Evolutionary conservation across 83 land plant species (phyloP).

Genomic region (Diphasiastrum complanatum): DNA sequence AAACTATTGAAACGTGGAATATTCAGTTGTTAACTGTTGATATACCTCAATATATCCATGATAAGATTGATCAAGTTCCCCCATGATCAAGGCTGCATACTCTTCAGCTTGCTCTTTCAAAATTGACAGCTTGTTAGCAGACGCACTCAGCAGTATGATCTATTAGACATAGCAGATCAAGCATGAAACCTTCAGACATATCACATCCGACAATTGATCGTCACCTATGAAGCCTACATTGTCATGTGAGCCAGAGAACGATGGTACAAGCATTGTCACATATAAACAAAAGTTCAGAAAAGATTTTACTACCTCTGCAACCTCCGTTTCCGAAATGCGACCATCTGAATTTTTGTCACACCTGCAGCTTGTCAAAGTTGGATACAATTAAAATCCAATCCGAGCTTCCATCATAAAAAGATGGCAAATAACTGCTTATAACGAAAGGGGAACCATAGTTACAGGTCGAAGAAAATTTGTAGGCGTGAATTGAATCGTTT

Average conservation of each 20-base stretch:
- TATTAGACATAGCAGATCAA: slow-evolving; percentile 3
- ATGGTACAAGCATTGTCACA: no score
- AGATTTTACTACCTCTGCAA: slow-evolving; percentile 79
- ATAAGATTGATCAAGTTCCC: slow-evolving; percentile 77
- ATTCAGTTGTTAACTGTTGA: neutral
- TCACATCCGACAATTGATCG: no score
- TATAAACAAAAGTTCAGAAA: no score
- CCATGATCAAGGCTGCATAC: slow-evolving; percentile 90
- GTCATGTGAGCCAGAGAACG: no score
- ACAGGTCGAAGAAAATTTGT: slow-evolving; percentile 95
- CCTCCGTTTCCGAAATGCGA: slow-evolving; percentile 68
- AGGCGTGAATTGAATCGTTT: slow-evolving; percentile 89
- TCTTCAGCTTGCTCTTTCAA: slow-evolving; percentile 86
- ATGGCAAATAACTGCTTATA: no score
- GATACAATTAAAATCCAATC: neutral
- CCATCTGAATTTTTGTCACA: slow-evolving; percentile 87
- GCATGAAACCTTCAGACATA: no score
- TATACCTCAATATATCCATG: slow-evolving; percentile 84
- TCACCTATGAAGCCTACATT: no score
- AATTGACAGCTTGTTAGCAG: slow-evolving; percentile 82
- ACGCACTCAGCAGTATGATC: slow-evolving; percentile 84
- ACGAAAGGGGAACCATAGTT: no score
- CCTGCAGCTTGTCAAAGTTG: slow-evolving; percentile 34
- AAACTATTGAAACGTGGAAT: neutral
- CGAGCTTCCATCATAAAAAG: neutral